Evolutionary conservation across 305 asterid species (phyloP), one percentile per base, ranked within the genome.

Genomic region (Andrographis paniculata): DNA sequence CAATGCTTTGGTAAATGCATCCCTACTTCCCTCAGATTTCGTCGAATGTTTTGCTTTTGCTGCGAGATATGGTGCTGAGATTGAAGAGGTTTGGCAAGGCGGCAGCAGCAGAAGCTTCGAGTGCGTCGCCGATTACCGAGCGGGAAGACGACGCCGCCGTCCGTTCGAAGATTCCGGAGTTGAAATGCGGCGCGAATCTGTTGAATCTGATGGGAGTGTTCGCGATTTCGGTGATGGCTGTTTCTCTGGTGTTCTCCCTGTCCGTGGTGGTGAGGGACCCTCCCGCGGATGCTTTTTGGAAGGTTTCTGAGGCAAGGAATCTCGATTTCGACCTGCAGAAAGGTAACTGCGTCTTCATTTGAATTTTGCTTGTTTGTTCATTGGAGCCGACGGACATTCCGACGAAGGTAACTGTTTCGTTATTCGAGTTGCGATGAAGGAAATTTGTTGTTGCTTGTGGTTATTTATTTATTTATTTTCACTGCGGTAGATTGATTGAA

Each of bases 191-290:
- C 38, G 14, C 54, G 17, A 67, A 60, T 60, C 64, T 50, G 17
- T 20, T 72, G 67, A 81, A 69, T 43, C 53, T 74, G 49, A 48
- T 62, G 76, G 80, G 78, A 8, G 45, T 70, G 11, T 53, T 75
- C 6, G 28, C 71, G 2, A 56, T 58, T 47, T 9, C 52, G 31
- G 66, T 81, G 55, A 69, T 85, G 83, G 67, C 70, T 15, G 68
- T 69, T 44, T 74, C 81, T 14, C 70, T 74, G 56, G 36, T 85
- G 60, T 74, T 85, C 68, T 78, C 83, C 3, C 20, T 72, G 4
- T 57, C 73, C 14, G 72, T 62, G 1, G 57, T 84, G 49, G 47
- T 71, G 0, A 64, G 66, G 56, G 70, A 68, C 67, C 78, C 75
- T 3, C 70, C 79, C 47, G 55, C 71, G 20, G 69, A 78, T 66